Conservation (phyloP, 2,329 filamentous ascomycete species). For the Leptographium flavum region DNA sequence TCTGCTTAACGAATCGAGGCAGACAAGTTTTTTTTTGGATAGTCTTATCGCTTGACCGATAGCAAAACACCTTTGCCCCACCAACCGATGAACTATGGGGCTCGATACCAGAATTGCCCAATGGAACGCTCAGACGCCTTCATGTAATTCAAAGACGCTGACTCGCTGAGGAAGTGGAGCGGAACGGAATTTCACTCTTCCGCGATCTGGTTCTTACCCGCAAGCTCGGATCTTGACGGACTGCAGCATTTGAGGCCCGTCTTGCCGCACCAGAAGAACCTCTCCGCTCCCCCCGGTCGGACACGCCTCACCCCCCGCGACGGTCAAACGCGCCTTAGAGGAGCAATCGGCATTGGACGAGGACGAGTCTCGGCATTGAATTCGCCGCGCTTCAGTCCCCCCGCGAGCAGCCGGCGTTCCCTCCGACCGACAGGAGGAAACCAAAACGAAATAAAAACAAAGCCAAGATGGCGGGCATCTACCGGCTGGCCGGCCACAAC, state of each 20-base stretch:
- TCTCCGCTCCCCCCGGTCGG: neutral
- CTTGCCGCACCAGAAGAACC: slow-evolving; percentile 3
- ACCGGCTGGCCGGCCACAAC: slow-evolving; percentile 57
- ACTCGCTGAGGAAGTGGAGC: slow-evolving; percentile 10
- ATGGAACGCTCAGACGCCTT: slow-evolving; percentile 1
- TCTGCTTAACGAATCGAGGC: neutral
- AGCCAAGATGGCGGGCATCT: slow-evolving; percentile 59
- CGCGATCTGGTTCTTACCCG: slow-evolving; percentile 5
- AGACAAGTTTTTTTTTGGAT: slow-evolving; percentile 1
- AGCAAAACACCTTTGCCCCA: no score
- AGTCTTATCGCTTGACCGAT: neutral
- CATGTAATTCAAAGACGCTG: slow-evolving; percentile 11
- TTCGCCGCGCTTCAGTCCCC: neutral
- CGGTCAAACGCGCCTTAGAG: slow-evolving; percentile 5
- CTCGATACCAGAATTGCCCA: slow-evolving; percentile 7
- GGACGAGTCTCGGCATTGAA: slow-evolving; percentile 6
- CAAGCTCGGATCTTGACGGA: slow-evolving; percentile 12
- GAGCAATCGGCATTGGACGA: slow-evolving; percentile 19
- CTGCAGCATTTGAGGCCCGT: slow-evolving; percentile 5
- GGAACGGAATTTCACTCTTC: slow-evolving; percentile 8
- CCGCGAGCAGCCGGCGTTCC: slow-evolving; percentile 3
- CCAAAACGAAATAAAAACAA: slow-evolving; percentile 5
- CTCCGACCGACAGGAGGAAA: neutral
- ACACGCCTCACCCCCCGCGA: neutral
- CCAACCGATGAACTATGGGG: no score